A percentile compares a stretch with the other conserved stretches of the same genome.
phyloP scores from a whole-genome alignment of 1,139 yeast species.

The Nakaseomyces sp. region DNA sequence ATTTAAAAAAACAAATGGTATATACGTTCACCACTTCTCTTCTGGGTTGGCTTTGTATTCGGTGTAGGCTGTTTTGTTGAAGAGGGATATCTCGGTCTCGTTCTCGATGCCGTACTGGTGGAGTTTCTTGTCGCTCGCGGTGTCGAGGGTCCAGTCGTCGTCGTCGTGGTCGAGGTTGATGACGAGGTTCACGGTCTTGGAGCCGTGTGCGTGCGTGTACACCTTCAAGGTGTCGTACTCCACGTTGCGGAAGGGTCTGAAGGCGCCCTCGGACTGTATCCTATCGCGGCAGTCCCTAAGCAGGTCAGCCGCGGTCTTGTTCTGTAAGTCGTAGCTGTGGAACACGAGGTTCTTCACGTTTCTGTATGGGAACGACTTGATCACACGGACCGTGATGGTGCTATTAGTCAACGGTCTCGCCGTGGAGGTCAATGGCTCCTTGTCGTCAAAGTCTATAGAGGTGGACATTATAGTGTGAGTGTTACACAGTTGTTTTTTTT shows the following conservation, averaged over 20 bases:
- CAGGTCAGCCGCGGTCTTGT: conserved; percentile 57
- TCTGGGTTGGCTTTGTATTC: conserved; percentile 72
- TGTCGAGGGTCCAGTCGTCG: conserved; percentile 48
- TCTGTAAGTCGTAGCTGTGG: conserved; percentile 61
- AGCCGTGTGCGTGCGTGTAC: conserved; percentile 90
- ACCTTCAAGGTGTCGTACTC: conserved; percentile 69
- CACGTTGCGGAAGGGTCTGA: conserved; percentile 78
- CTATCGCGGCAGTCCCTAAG: conserved; percentile 41
- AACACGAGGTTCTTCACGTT: conserved; percentile 77
- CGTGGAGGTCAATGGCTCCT: conserved; percentile 34
- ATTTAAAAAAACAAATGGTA: no score
- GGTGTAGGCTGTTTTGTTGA: conserved; percentile 56
- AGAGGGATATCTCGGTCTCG: conserved; percentile 84
- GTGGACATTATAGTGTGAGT: background rate
- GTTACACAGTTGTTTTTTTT: background rate
- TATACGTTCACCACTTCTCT: conserved; percentile 65
- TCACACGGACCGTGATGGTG: conserved; percentile 70
- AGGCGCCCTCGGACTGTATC: conserved; percentile 57
- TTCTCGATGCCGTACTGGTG: conserved; percentile 69
- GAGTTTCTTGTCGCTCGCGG: conserved; percentile 39
- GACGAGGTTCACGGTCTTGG: conserved; percentile 86
- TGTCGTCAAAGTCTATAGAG: conserved; percentile 18
- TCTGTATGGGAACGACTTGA: conserved; percentile 88
- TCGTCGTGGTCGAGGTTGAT: conserved; percentile 75
- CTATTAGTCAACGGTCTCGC: conserved; percentile 38